Base-by-base conservation (phyloP, 306 rosid genomes). In the Inga leiocalycina region DNA sequence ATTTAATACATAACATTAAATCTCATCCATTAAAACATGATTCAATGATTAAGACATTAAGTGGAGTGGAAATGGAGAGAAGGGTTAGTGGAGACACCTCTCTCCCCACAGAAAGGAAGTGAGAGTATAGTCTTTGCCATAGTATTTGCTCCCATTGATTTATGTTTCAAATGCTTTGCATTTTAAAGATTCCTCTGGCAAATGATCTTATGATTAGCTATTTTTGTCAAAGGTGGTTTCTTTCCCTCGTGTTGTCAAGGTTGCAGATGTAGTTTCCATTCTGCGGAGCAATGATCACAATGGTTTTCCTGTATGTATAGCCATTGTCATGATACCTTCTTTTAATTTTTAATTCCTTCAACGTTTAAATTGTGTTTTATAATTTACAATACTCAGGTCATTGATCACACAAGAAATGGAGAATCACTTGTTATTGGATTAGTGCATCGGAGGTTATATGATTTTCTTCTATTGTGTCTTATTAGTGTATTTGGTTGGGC, bases 271-370 rank as follows among this genome's bases (percentile, higher is more conserved):
- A 83, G 89, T 89, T 84, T 88, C 94, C 74, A 96, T 96, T 86
- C 83, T 96, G 79, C 88, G 51, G 83, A 90, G 97, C 97, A 96
- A 96, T 88, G 66, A 86, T 52, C 98, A 96, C 84, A 94, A 96
- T 54, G 99, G 99, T 82, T 96, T 91, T 82, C 99, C 99, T n/a
- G 98, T 96, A 92, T 88, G 97, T 67, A 78, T 74, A n/a, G 56
- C 85, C 81, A 77, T 45, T 80, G 24, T 84, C 80, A 71, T 68
- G 80, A 75, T 70, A 71, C 41, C 43, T 64, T 52, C 30, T 73
- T 7, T 76, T 74, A 74, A 43, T 51, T 70, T 51, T 59, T 51
- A 75, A 45, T 70, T 81, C 64, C 84, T 79, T 8, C 41, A 61
- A 61, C 69, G 81, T 74, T 86, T 81, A 73, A 14, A 30, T 72